Evolutionary conservation across 2,329 filamentous ascomycete genomes (phyloP).

Genomic region (Lasiodiplodia theobromae): DNA sequence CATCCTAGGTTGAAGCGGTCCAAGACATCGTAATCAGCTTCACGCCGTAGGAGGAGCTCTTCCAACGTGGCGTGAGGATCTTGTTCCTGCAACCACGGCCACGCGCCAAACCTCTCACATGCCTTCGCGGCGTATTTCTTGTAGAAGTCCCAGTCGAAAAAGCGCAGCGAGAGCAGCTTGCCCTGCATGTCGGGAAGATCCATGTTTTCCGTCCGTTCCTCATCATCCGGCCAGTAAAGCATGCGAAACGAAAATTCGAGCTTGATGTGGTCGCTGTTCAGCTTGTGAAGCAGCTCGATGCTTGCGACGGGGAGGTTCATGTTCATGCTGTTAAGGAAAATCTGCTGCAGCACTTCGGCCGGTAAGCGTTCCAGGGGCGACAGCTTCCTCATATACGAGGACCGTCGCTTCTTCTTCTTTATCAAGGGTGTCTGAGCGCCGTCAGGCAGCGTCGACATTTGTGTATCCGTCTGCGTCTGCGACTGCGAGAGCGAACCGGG

Average conservation of each 20-base stretch:
- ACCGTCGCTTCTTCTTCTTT: constrained; percentile 21
- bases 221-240: constrained; percentile 9
- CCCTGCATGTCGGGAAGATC: constrained; percentile 5
- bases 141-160: constrained; percentile 48
- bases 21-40: background rate
- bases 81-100: constrained; percentile 41
- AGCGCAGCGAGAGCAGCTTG: constrained; percentile 40
- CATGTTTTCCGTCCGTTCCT: background rate
- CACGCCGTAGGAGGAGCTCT: background rate
- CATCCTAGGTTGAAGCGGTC: background rate
- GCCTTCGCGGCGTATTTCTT: constrained; percentile 42
- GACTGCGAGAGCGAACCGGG: background rate
- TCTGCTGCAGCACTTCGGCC: constrained; percentile 19
- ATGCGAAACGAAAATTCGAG: constrained; percentile 13
- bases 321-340: constrained; percentile 23
- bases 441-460: background rate
- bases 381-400: constrained; percentile 2
- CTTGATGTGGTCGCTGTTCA: constrained; percentile 26
- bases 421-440: background rate
- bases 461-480: background rate
- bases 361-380: constrained; percentile 21
- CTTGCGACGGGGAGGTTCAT: constrained; percentile 17
- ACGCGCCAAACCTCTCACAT: background rate
- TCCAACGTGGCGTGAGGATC: constrained; percentile 18
- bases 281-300: constrained; percentile 11